Evolutionary conservation across 2,329 filamentous ascomycete genomes (phyloP), one percentile per base, ranked within the genome.

Genomic region (Paramyrothecium roridum): DNA sequence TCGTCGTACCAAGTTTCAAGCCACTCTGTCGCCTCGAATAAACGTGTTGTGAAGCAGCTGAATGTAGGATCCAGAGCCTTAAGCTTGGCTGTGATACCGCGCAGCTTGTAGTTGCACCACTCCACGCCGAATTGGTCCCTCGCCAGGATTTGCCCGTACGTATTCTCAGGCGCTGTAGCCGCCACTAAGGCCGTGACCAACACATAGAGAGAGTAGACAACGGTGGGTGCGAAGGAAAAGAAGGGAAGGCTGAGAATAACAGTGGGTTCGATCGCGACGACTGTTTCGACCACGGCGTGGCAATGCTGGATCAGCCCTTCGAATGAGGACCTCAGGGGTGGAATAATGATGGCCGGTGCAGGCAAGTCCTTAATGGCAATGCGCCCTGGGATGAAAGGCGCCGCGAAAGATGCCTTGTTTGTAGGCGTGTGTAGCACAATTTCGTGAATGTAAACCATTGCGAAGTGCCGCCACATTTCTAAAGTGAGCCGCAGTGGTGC

Each of bases 121-220:
- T 46, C 51, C 2, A 52, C 19, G 4, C 43, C 7, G 16, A 52
- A 52, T 12, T 20, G 16, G 2, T 52, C 51, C 22, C 21, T 47
- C n/a, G 8, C 7, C 11, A 52, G 20, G n/a, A 17, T 11, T 22
- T 52, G 51, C 2, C 51, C 40, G 43, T 52, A 52, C 16, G 51
- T 52, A 33, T 60, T 62, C 10, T 54, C 56, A 0, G 60, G 60
- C 10, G 57, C 59, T 19, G 60, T 54, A 23, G 58, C 56, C 49
- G 59, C 60, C 48, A 62, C 57, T 11, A 59, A 60, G 2, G 47
- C 50, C 11, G 61, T 62, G 54, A 62, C 55, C 12, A 62, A 54
- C 12, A 62, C 58, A 23, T 52, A 62, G 1, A 62, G 52, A 7
- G 54, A 45, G 26, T 62, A 62, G 48, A 58, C 58, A 26, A 60